Percentiles rank a stretch among this genome's conserved stretches.
phyloP scores from a whole-genome alignment of 2,329 filamentous ascomycete species.

The Pseudopithomyces maydicus region DNA sequence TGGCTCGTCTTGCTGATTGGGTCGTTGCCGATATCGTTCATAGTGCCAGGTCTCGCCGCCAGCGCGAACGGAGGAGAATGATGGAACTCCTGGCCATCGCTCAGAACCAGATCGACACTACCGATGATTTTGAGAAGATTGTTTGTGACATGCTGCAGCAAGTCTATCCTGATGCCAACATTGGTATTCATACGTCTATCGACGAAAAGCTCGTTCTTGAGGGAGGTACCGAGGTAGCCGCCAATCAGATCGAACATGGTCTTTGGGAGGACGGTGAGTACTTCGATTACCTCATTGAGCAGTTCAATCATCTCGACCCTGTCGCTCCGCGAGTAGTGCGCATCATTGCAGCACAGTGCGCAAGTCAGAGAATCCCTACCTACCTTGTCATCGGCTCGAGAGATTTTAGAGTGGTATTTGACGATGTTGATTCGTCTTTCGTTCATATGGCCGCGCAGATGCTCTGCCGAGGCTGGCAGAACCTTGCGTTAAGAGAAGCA shows the following conservation, averaged over 20 bases:
- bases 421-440: slow-evolving; percentile 56
- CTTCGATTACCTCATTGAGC: slow-evolving; percentile 47
- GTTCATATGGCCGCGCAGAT: slow-evolving; percentile 48
- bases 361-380: slow-evolving; percentile 37
- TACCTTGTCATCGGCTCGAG: slow-evolving; percentile 48
- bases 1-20: slow-evolving; percentile 46
- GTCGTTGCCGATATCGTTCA: slow-evolving; percentile 50
- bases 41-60: slow-evolving; percentile 44
- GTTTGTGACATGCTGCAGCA: slow-evolving; percentile 37
- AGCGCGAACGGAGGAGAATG: slow-evolving; percentile 48
- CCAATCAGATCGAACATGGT: slow-evolving; percentile 42
- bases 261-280: slow-evolving; percentile 53
- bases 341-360: slow-evolving; percentile 44
- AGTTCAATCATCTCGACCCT: slow-evolving; percentile 41
- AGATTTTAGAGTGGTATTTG: slow-evolving; percentile 51
- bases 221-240: slow-evolving; percentile 31
- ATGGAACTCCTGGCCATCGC: slow-evolving; percentile 39
- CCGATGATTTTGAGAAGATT: slow-evolving; percentile 23
- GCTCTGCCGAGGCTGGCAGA: slow-evolving; percentile 48
- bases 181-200: slow-evolving; percentile 34
- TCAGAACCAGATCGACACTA: slow-evolving; percentile 24
- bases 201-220: slow-evolving; percentile 31
- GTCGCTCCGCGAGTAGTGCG: slow-evolving; percentile 42
- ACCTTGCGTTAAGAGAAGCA: slow-evolving; percentile 46
- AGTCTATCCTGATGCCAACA: slow-evolving; percentile 41